phyloP scores from a whole-genome alignment of 148 eudicot species.

The Fagopyrum homotropicum region DNA sequence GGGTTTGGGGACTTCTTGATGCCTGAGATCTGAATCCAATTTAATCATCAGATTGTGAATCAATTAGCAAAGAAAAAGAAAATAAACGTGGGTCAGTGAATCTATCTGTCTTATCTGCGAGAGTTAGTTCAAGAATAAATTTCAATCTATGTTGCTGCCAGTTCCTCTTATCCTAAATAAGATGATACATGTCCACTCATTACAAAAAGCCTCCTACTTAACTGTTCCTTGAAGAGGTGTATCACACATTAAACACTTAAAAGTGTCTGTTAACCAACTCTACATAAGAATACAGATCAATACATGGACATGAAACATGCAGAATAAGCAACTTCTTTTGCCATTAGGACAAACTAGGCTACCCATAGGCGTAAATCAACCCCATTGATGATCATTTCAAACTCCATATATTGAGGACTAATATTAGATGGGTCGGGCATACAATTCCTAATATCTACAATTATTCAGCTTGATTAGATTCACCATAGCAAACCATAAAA shows the following conservation, averaged over 20 bases:
- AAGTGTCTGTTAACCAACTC: not conserved
- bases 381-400: too few species aligned
- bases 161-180: not conserved
- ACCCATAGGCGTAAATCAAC: too few species aligned
- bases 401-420: too few species aligned
- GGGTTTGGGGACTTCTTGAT: slow-evolving; percentile 20
- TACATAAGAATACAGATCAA: not conserved
- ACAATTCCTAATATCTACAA: too few species aligned
- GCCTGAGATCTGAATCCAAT: slow-evolving; percentile 46
- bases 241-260: not conserved
- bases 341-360: too few species aligned
- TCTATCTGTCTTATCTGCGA: too few species aligned
- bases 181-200: not conserved
- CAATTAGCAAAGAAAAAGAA: not conserved
- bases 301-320: not conserved
- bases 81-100: not conserved
- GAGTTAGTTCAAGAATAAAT: not conserved
- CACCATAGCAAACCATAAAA: too few species aligned
- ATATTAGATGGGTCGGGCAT: too few species aligned
- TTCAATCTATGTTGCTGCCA: not conserved
- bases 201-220: not conserved
- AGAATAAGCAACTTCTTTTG: not conserved
- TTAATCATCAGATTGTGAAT: slow-evolving; percentile 18
- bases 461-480: too few species aligned
- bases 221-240: not conserved